Base-by-base conservation (phyloP, 192 early-diverging fungal genomes). In the Haplosporangium gracile region DNA sequence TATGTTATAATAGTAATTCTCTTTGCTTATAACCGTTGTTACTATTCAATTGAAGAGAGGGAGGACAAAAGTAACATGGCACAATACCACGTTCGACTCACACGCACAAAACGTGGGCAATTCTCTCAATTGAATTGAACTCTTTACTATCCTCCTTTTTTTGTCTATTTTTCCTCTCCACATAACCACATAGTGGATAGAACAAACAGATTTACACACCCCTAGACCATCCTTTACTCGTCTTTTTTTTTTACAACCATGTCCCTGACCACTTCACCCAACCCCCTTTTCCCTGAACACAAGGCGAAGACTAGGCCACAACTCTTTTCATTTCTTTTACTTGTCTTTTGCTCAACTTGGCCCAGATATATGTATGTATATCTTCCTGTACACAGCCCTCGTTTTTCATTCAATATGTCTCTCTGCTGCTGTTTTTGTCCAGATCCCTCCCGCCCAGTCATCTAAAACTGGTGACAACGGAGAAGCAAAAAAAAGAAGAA, bases 81-180 rank as follows among this genome's bases (percentile, higher is more conserved):
- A 65, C 26, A 32, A 65, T 4, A 65, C 60, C 60, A 65, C 60
- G 60, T 65, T 65, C 60, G 29, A 65, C 29, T 32, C 60, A 65
- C 60, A 65, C 60, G 60, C 60, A 65, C 60, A 65, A 26, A 65
- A 65, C 60, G 60, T 65, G 60, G 60, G 60, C 29, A 32, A 32
- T 3, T 26, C 60, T 32, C n/a, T 6, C 60, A 65, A 65, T 65
- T 65, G 60, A 65, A 65, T 65, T 32, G 60, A 65, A 65, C 60
- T 65, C 26, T 65, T 65, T 65, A 65, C 60, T 32, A n/a, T 11
- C 20, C 51, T 20, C n/a, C 16, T 26, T 57, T 57, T 24, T 9
- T 26, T 11, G 7, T 57, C 1, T 7, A 18, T 1, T 13, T 45
- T 11, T 11, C 13, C 55, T 10, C 60, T 34, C 60, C 29, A 65